These are phyloP conservation scores for Malus asiatica DNA, from an alignment of 306 rosid species.

Conservation along the genomic window DNA sequence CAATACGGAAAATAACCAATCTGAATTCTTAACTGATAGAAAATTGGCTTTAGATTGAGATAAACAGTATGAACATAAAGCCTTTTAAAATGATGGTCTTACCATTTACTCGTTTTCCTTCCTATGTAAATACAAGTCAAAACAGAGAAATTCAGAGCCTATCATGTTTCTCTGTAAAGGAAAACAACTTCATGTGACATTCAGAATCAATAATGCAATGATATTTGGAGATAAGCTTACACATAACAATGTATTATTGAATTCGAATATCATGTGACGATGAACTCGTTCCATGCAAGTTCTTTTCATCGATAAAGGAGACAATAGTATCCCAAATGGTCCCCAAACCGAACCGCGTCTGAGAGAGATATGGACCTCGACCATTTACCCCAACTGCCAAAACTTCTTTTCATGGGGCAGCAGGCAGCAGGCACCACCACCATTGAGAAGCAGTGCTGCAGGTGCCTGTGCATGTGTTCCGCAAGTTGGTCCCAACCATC, in stretches of 20 bases:
- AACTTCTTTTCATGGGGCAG: not conserved
- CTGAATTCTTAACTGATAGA: too few relatives aligned
- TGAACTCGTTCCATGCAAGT: not conserved
- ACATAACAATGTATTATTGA: too few relatives aligned
- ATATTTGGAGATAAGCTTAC: too few relatives aligned
- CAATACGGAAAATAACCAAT: not conserved
- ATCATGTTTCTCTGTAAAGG: too few relatives aligned
- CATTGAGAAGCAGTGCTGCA: not conserved
- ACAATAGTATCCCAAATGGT: not conserved
- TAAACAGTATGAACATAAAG: too few relatives aligned
- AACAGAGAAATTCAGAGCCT: too few relatives aligned
- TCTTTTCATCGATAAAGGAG: not conserved
- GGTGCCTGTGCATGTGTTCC: not conserved
- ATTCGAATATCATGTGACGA: accelerated
- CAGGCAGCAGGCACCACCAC: too few relatives aligned
- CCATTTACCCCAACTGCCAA: not conserved
- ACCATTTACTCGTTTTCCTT: too few relatives aligned
- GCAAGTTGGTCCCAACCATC: not conserved
- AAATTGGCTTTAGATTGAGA: not conserved
- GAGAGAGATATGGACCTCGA: not conserved
- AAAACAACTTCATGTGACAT: too few relatives aligned
- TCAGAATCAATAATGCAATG: too few relatives aligned
- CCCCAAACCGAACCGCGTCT: not conserved
- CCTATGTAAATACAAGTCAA: too few relatives aligned
- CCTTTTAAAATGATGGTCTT: too few relatives aligned